Evolutionary conservation across 331 rosid genomes (phyloP), one percentile per base, ranked within the genome.

Genomic region (Phaseolus coccineus): DNA sequence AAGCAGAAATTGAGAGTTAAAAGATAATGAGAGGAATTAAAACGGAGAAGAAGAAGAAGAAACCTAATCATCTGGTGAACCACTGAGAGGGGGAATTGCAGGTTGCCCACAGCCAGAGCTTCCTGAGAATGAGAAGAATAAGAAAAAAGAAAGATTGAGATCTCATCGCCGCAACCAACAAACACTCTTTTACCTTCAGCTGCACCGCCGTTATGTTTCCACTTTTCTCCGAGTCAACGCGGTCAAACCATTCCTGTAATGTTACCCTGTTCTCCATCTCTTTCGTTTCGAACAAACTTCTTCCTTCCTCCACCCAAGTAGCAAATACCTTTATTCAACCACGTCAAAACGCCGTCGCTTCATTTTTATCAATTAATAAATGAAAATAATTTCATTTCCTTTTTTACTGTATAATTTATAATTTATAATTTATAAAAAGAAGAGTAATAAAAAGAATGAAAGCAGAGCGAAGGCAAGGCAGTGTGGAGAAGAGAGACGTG

Each of bases 41-140:
- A 79, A 58, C 9, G 35, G 33, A 58, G 9, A 76, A 48, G 12
- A 44, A 33, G 15, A 62, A 31, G 15, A 42, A 42, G n/a, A 48
- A 1, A 94, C 98, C 96, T 92, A 82, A 94, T 92, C 98, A 94
- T 94, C 80, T 94, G 97, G 86, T 92, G 84, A 70, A 94, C 98
- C 73, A 92, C 84, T 16, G 97, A 88, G 85, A 89, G 87, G 46
- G 97, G 72, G 59, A 94, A 89, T 42, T 92, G 90, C 69, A 94
- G 98, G 87, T 92, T 92, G 27, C 98, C 97, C 13, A 83, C 94
- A 8, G 90, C 86, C 4, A 94, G 83, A 84, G 98, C 97, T 9
- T 66, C 81, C 97, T 90, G 89, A 77, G 70, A 39, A 57, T n/a
- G 31, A 4, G 14, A 37, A 37, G 1, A 19, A 37, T 37, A 37